Evolutionary conservation across 1,139 yeast species (phyloP).

Genomic region (Magnusiomyces suaveolens): DNA sequence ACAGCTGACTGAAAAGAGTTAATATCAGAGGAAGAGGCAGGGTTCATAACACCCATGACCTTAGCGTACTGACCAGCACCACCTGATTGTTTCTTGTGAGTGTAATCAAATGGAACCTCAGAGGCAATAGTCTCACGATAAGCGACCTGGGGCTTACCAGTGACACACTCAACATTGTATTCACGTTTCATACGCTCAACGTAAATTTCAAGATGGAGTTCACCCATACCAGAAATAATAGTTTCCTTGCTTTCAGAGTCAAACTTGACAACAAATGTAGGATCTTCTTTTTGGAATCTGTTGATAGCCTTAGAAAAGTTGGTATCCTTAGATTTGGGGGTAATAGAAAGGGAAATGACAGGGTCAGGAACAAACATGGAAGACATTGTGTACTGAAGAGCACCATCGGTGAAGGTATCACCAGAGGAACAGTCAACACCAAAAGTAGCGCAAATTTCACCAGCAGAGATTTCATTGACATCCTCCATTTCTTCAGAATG

Average conservation of each 20-base stretch:
- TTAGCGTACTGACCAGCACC: constrained; percentile 99
- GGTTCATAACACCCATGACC: constrained; percentile 70
- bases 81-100: constrained; percentile 97
- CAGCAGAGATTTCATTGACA: constrained; percentile 89
- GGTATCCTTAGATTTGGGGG: constrained; percentile 82
- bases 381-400: constrained; percentile 67
- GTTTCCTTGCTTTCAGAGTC: constrained; percentile 93
- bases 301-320: constrained; percentile 93
- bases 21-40: constrained; percentile 32
- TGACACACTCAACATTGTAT: constrained; percentile 87
- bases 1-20: constrained; percentile 76
- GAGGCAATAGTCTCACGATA: constrained; percentile 86
- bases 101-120: constrained; percentile 75
- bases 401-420: constrained; percentile 86
- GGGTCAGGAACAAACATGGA: constrained; percentile 99
- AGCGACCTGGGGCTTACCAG: constrained; percentile 97
- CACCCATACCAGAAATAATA: constrained; percentile 97
- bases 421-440: constrained; percentile 99
- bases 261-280: constrained; percentile 87
- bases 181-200: constrained; percentile 98
- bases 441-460: constrained; percentile 98
- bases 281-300: constrained; percentile 97
- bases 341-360: constrained; percentile 83
- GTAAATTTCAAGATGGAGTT: constrained; percentile 88
- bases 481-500: constrained; percentile 99